Percentiles rank a stretch among this genome's conserved stretches.
phyloP scores from a whole-genome alignment of 169 alveolate genomes.

The Hepatocystis sp. region DNA sequence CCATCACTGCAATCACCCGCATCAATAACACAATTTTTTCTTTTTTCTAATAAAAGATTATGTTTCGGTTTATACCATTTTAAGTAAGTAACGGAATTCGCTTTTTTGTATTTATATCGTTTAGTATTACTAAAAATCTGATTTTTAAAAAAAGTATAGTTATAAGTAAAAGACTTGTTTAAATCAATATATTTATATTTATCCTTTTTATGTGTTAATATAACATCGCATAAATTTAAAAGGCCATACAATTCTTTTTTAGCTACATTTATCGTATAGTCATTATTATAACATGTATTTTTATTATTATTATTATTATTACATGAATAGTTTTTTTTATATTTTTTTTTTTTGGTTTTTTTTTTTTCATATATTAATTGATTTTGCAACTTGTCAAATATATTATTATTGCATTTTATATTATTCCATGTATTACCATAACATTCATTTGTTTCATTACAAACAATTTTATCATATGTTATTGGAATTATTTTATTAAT shows the following conservation, averaged over 20 bases:
- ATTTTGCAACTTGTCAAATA: slow-evolving; percentile 37
- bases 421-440: too few species aligned
- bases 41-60: too few species aligned
- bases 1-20: too few species aligned
- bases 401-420: slow-evolving; percentile 51
- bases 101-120: background rate
- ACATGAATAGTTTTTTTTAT: slow-evolving; percentile 80
- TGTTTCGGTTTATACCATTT: slow-evolving; percentile 47
- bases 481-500: slow-evolving; percentile 70
- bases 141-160: slow-evolving; percentile 48
- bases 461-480: slow-evolving; percentile 61
- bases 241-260: slow-evolving; percentile 81
- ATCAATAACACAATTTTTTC: too few species aligned
- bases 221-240: slow-evolving; percentile 72
- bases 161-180: slow-evolving; percentile 42
- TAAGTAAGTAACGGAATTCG: slow-evolving; percentile 8
- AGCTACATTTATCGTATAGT: slow-evolving; percentile 78
- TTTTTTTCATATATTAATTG: slow-evolving; percentile 49
- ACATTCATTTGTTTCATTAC: slow-evolving; percentile 56
- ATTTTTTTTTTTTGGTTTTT: slow-evolving; percentile 38
- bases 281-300: too few species aligned
- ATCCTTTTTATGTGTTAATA: slow-evolving; percentile 48
- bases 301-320: too few species aligned
- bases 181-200: slow-evolving; percentile 63
- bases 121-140: background rate